Evolutionary conservation across 202 grass and related monocot species (phyloP).

Genomic region (Elaeis oleifera): DNA sequence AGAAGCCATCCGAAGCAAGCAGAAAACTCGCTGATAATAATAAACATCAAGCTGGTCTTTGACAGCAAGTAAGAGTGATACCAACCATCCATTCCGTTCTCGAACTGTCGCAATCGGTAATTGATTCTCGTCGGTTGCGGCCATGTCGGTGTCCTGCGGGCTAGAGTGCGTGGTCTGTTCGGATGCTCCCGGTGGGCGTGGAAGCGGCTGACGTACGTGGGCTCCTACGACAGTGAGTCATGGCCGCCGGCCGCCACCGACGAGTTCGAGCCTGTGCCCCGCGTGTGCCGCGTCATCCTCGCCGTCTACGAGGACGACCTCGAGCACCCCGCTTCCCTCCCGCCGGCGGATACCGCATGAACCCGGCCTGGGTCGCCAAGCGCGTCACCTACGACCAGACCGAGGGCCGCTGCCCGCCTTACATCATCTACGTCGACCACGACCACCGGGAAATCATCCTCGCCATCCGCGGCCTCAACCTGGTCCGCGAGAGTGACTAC

Average conservation of each 20-base stretch:
- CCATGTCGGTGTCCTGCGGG: constrained; percentile 90
- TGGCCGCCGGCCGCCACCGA: constrained; percentile 50
- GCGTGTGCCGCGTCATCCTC: constrained; percentile 67
- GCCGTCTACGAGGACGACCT: constrained; percentile 68
- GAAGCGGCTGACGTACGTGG: constrained; percentile 89
- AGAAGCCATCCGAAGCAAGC: too few relatives aligned
- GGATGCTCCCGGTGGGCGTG: constrained; percentile 81
- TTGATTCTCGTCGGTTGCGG: neutral
- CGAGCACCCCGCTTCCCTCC: constrained; percentile 43
- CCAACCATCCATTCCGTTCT: too few relatives aligned
- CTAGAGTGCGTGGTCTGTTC: constrained; percentile 84
- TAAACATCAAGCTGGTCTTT: too few relatives aligned
- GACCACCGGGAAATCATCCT: constrained; percentile 60
- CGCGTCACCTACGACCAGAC: constrained; percentile 52
- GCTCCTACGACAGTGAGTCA: constrained; percentile 94
- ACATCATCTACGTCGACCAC: constrained; percentile 66
- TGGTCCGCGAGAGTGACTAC: constrained; percentile 89
- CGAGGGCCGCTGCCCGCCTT: constrained; percentile 53
- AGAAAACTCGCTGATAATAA: too few relatives aligned
- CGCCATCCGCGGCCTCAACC: constrained; percentile 89
- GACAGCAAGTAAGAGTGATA: too few relatives aligned
- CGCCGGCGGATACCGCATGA: constrained; percentile 28
- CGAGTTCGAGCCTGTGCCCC: constrained; percentile 79
- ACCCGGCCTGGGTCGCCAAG: constrained; percentile 46
- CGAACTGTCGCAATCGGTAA: too few relatives aligned